These are phyloP conservation scores for Sutorius eximius DNA, from an alignment of 1,284 basidiomycete species.

Conservation along the genomic window DNA sequence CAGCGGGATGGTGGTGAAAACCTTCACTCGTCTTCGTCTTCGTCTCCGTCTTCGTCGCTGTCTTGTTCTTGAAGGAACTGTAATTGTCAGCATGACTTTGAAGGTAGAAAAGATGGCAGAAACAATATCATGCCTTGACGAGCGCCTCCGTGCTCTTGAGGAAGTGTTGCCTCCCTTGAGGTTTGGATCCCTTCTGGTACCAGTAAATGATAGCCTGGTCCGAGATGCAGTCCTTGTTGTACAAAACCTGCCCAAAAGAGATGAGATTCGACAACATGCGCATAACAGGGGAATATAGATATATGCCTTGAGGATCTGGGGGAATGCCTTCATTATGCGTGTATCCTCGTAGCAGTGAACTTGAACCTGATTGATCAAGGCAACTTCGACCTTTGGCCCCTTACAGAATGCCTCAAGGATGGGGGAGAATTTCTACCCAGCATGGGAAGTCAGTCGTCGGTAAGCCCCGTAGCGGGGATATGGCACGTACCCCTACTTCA, in stretches of 20 bases:
- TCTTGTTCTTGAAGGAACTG: conserved; percentile 82
- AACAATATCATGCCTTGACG: conserved; percentile 68
- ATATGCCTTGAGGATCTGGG: conserved; percentile 84
- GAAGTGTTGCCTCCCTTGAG: conserved; percentile 93
- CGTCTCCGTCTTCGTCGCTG: conserved; percentile 64
- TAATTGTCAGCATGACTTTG: conserved; percentile 17
- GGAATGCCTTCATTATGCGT: conserved; percentile 90
- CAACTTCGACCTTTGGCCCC: conserved; percentile 86
- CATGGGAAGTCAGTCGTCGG: conserved; percentile 1
- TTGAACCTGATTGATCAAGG: conserved; percentile 91
- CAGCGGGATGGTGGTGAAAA: neutral
- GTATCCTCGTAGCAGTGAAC: conserved; percentile 95
- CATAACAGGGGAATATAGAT: neutral
- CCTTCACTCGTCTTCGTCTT: conserved; percentile 41
- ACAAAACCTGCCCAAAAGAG: conserved; percentile 64
- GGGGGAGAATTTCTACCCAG: conserved; percentile 70
- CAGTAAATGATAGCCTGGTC: conserved; percentile 97
- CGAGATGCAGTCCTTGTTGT: conserved; percentile 92
- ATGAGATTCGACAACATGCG: conserved; percentile 1
- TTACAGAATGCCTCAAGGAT: conserved; percentile 88
- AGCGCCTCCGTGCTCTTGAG: conserved; percentile 84
- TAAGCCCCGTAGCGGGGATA: neutral
- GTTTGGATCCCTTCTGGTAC: conserved; percentile 94
- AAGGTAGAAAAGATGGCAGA: conserved; percentile 4
- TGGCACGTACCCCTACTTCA: conserved; percentile 70